A percentile compares a stretch with the other conserved stretches of the same genome.
Evolutionary conservation across 1,139 yeast species (phyloP).

Genomic region (Blastobotrys ciferrii): DNA sequence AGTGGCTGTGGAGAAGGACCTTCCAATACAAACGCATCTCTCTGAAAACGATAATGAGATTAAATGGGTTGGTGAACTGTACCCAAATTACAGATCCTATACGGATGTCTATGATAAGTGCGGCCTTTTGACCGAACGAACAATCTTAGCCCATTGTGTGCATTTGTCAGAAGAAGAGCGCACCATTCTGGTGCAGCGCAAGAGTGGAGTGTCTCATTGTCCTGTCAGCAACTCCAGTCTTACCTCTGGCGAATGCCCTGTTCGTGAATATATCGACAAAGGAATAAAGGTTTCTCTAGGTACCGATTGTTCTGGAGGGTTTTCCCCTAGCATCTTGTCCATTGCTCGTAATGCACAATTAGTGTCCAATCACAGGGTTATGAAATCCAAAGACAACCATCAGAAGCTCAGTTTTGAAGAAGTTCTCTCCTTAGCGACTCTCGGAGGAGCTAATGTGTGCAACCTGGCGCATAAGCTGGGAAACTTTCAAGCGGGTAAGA

Average conservation of each 20-base stretch:
- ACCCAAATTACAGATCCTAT: slow-evolving; percentile 68
- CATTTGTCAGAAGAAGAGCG: slow-evolving; percentile 70
- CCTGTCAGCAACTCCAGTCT: slow-evolving; percentile 89
- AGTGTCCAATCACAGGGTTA: slow-evolving; percentile 81
- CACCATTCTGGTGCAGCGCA: slow-evolving; percentile 48
- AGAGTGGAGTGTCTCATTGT: slow-evolving; percentile 85
- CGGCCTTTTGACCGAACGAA: slow-evolving; percentile 57
- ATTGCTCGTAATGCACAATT: slow-evolving; percentile 76
- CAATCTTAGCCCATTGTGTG: slow-evolving; percentile 87
- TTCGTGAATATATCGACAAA: slow-evolving; percentile 63
- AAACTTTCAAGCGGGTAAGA: slow-evolving; percentile 68
- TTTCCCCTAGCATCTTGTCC: slow-evolving; percentile 71
- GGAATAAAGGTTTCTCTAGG: slow-evolving; percentile 82
- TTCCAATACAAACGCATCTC: slow-evolving; percentile 87
- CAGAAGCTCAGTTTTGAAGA: slow-evolving; percentile 65
- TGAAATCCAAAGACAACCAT: slow-evolving; percentile 46
- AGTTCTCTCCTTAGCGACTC: slow-evolving; percentile 76
- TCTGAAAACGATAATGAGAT: slow-evolving; percentile 78
- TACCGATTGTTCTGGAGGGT: slow-evolving; percentile 92
- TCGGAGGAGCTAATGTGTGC: slow-evolving; percentile 86
- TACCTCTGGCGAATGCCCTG: slow-evolving; percentile 88
- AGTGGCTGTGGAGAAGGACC: slow-evolving; percentile 46
- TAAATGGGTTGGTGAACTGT: slow-evolving; percentile 66
- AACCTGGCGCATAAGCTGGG: slow-evolving; percentile 61
- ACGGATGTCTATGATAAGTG: slow-evolving; percentile 74